Base-by-base conservation (phyloP, 2,329 filamentous ascomycete species). In the Ustulina deusta region DNA sequence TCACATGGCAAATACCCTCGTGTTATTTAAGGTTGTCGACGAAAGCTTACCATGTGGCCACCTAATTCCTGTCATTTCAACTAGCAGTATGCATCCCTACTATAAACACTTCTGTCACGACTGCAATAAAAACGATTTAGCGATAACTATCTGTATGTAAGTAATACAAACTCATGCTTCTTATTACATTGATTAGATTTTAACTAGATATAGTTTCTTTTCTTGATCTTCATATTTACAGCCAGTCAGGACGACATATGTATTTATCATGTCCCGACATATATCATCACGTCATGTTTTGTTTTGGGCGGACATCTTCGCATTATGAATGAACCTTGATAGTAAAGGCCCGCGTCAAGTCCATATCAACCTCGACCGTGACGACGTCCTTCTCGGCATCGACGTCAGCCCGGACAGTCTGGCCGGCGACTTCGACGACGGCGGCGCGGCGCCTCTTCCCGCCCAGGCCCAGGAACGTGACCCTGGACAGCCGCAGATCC, bases 401-500 rank as follows among this genome's bases (percentile, higher is more conserved):
- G 36, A 63, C 60, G 46, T 62, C 46, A 0, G 65, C 70, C 29
- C 55, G 32, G 13, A 69, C 72, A 3, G 49, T 55, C 66, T 66
- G 49, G 7, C 65, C 70, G 7, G 60, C 65, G 22, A 70, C 67
- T 22, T 60, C 42, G 44, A 63, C 55, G 25, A 40, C 22, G 15
- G 34, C 40, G 11, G 51, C 60, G 29, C 40, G 54, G 25, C 49
- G 27, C 61, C 51, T 62, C 15, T 9, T 46, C 13, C 52, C 51
- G 1, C 62, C 69, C 2, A 73, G 61, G 0, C 85, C 84, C 6
- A 89, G 74, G 56, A 89, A 77, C 2, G 84, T 87, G 42, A 89
- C 77, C 71, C 82, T 85, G 51, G 79, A 74, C 54, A 89, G 79
- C 54, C 77, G 5, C 76, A 79, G 63, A 75, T 71, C 65, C 75